Conservation (phyloP, 306 rosid genomes). For the Quillaja saponaria region DNA sequence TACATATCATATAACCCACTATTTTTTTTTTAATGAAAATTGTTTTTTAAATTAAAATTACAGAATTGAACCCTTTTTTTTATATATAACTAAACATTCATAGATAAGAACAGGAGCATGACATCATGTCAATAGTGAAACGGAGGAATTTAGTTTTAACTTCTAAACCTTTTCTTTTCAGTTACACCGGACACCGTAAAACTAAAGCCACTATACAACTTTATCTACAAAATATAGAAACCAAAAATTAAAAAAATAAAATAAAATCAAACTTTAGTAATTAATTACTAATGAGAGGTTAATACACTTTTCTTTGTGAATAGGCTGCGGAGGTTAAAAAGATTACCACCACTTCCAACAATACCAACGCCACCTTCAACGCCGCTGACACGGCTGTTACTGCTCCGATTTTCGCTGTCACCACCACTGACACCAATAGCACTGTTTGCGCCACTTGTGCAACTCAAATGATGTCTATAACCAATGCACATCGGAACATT, state of each 20-base stretch:
- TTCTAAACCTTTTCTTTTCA: constrained; percentile 17
- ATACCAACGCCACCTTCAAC: constrained; percentile 26
- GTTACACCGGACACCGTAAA: constrained; percentile 20
- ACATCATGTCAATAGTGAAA: neutral
- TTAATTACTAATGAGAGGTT: constrained; percentile 45
- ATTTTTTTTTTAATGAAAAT: no score
- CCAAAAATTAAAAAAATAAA: neutral
- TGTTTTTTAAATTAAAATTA: no score
- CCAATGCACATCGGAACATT: constrained; percentile 87
- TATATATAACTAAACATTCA: no score
- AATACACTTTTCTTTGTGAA: constrained; percentile 70
- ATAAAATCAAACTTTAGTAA: neutral
- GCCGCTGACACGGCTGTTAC: constrained; percentile 19
- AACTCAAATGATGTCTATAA: constrained; percentile 62
- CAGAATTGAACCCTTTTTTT: no score
- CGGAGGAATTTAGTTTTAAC: constrained; percentile 20
- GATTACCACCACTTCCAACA: constrained; percentile 56
- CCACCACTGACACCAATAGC: constrained; percentile 28
- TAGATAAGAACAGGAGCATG: no score
- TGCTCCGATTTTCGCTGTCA: neutral
- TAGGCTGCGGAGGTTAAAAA: constrained; percentile 75
- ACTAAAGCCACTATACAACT: constrained; percentile 19
- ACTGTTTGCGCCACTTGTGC: constrained; percentile 62
- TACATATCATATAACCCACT: no score
- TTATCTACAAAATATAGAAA: constrained; percentile 27